Base-by-base conservation (phyloP, 305 asterid genomes). In the Fraxinus angustifolia region DNA sequence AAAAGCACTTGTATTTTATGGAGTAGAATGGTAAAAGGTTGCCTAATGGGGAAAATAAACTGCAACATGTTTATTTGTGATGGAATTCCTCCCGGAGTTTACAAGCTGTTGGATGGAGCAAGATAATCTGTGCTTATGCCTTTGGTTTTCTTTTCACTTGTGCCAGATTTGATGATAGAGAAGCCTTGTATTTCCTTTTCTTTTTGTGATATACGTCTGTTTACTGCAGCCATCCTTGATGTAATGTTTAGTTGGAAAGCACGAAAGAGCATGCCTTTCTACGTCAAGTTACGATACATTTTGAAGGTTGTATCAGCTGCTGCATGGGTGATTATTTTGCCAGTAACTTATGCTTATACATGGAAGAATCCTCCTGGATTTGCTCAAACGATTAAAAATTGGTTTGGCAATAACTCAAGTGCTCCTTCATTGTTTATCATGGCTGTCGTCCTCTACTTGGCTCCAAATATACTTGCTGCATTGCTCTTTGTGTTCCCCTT, bases 271-370 rank as follows among this genome's bases (percentile, higher is more conserved):
- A 96, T 96, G 99, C 84, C 99, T 74, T 88, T 93, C 84, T 89
- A 94, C 87, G 99, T 96, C 83, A 92, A 94, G 91, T 91, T 96
- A 80, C 91, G 99, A 16, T 96, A 91, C 86, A 87, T 94, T 84
- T 85, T 96, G 23, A 96, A 96, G 90, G 94, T 92, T 82, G 82
- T 92, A 82, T 91, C 95, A 53, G 97, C 99, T 82, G 97, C 97
- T 72, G 93, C 97, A 70, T 96, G 99, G 99, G 99, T 96, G 83
- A 81, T 96, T 82, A 85, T 94, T 83, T 93, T 96, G 34, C 98
- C 99, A 7, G 98, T 96, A 82, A 96, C 98, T 79, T 94, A 96
- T 85, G 98, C 99, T 82, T 94, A 96, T 82, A 87, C 98, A 31
- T 93, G 97, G 98, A 86, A 92, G 78, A 84, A 91, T 86, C 96